Evolutionary conservation across 495 filamentous ascomycete species (phyloP), one percentile per base, ranked within the genome.

Genomic region (Penicillium goetzii): DNA sequence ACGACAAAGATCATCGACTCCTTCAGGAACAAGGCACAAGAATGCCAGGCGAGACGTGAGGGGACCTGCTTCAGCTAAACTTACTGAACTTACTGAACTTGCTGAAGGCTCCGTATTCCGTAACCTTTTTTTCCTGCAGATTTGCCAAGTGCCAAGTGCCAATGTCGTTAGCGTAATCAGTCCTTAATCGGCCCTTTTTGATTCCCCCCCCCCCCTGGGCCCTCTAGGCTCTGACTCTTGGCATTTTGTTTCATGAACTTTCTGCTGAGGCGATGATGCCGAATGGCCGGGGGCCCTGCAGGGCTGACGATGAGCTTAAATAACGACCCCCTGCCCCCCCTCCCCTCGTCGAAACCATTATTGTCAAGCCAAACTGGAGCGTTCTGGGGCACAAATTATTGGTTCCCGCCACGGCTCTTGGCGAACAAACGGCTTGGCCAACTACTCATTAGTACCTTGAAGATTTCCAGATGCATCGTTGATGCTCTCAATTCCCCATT

Each of bases 1-100:
- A 17, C 8, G 14, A 17, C 6, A 14, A 17, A 40, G 36, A 40
- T 40, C 36, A 40, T 40, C 36, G 17, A 40, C 36, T 36, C 10
- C 1, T 36, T 36, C 36, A 40, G 36, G 14, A 15, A 1, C 10
- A 36, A 14, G 34, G 6, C 36, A 17, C 4, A 5, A 40, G 36
- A 69, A 69, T 62, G 60, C 45, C 66, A 71, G 66, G 63, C 56
- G 56, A 38, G 63, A 72, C 40, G 69, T 61, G 21, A 47, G 43
- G 60, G 64, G 62, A 66, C 26, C 40, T 30, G 23, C 40, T 36
- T 21, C 2, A 47, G 52, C 26, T 34, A 51, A 38, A 14, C 8
- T 11, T 36, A 10, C 34, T 36, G 4, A 17, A n/a, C n/a, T 32
- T 36, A 41, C 28, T 34, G 59, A 49, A 4, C 8, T 36, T 11